Evolutionary conservation across 2,329 filamentous ascomycete species (phyloP), one percentile per base, ranked within the genome.

Genomic region (Aspergillus transmontanensis): DNA sequence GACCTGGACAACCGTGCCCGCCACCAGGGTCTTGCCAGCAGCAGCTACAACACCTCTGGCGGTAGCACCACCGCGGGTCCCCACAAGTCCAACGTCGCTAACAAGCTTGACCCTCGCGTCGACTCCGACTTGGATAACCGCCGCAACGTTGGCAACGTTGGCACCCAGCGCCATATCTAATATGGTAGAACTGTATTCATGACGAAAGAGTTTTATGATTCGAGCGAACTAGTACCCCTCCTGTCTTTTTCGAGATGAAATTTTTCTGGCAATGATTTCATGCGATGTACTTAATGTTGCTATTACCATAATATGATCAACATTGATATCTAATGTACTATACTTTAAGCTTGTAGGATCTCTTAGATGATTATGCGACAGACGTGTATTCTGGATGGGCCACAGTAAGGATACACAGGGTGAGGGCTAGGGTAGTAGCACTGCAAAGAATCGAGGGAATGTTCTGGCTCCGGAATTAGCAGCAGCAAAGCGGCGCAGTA

Each of bases 71-170:
- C 62, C 16, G 68, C 62, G 19, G 83, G 83, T 10, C 80, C 81
- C 19, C 82, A 86, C 71, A 67, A 65, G 64, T 80, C 77, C 12
- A 79, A 81, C 59, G 1, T 78, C 4, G 76, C 77, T n/a, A 87
- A 87, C 74, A 82, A 83, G 48, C 72, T 75, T 4, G 85, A 87
- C 68, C 85, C 85, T 23, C 79, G 84, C 30, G 76, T 87, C 51
- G 84, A 87, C 71, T 83, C 80, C 48, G 83, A 86, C 68, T 34
- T 67, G 32, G 66, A 67, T 34, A 60, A 66, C 60, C 34, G 64
- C 11, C 36, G 19, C 12, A 54, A 41, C 9, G 4, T 59, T 9
- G 50, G 21, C 12, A 54, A 41, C 6, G 4, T 59, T 9, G 50
- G 50, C 3, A 56, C 58, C 19, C 61, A 66, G 56, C 61, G 58